phyloP scores from a whole-genome alignment of 345 rosid species.

The Tarenaya hassleriana region DNA sequence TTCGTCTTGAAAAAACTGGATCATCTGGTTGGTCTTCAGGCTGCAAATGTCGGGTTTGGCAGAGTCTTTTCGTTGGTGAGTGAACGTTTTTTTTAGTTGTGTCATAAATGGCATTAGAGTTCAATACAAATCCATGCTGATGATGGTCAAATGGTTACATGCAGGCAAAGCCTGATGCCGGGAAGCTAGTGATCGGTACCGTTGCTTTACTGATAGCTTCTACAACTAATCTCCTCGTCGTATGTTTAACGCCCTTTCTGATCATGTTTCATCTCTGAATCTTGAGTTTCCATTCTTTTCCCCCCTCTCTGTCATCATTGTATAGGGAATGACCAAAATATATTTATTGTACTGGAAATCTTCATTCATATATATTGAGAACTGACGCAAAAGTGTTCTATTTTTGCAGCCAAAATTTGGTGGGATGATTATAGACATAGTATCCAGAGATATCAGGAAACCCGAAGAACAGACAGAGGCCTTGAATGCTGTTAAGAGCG shows the following conservation, averaged over 20 bases:
- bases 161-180: slow-evolving; percentile 83
- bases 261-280: slow-evolving; percentile 5
- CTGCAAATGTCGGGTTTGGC: slow-evolving; percentile 67
- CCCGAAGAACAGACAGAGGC: slow-evolving; percentile 46
- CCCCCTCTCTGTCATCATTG: not conserved
- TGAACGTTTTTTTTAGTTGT: slow-evolving; percentile 4
- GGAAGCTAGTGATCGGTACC: slow-evolving; percentile 61
- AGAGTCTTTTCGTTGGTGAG: slow-evolving; percentile 72
- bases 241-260: slow-evolving; percentile 24
- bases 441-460: slow-evolving; percentile 40
- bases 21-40: slow-evolving; percentile 23
- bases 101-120: not conserved
- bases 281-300: slow-evolving; percentile 4
- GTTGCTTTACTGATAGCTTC: slow-evolving; percentile 67
- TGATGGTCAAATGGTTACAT: slow-evolving; percentile 11
- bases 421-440: slow-evolving; percentile 60
- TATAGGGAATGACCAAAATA: not conserved
- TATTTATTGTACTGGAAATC: not conserved
- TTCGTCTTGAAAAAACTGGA: slow-evolving; percentile 5
- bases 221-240: slow-evolving; percentile 62
- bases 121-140: not conserved
- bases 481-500: slow-evolving; percentile 37
- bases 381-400: not conserved
- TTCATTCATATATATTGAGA: not conserved
- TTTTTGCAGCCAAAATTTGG: slow-evolving; percentile 55